Conservation (phyloP, 306 rosid species). For the Dalbergia oliveri region DNA sequence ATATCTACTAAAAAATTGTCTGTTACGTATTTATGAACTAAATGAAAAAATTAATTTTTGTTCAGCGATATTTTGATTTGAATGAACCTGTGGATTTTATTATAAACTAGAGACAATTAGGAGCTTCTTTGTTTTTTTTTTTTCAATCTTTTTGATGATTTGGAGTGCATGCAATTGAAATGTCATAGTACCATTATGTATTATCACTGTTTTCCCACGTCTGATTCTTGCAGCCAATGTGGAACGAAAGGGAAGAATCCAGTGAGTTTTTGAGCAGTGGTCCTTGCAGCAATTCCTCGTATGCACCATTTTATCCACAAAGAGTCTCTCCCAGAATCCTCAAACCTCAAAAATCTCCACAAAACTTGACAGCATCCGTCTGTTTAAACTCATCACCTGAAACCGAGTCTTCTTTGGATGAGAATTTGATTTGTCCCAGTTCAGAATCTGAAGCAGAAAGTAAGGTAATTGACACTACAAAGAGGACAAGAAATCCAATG, state of each 20-base stretch:
- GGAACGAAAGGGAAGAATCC: constrained; percentile 74
- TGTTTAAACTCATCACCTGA: constrained; percentile 54
- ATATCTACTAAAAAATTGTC: neutral
- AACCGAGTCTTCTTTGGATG: constrained; percentile 55
- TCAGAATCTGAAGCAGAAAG: constrained; percentile 70
- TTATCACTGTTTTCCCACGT: neutral
- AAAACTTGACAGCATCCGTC: constrained; percentile 44
- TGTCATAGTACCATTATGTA: neutral
- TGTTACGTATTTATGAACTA: too few species aligned
- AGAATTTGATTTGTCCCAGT: constrained; percentile 50
- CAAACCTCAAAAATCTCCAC: constrained; percentile 51
- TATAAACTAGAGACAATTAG: neutral
- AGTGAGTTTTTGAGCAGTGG: constrained; percentile 55
- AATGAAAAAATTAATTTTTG: neutral
- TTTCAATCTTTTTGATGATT: neutral
- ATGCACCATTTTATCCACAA: constrained; percentile 60
- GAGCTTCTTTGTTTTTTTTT: constrained; percentile 13
- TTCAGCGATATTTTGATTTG: neutral
- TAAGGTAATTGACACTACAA: constrained; percentile 66
- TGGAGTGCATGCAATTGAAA: constrained; percentile 16
- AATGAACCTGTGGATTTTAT: neutral
- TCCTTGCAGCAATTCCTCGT: constrained; percentile 46
- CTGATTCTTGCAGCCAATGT: constrained; percentile 74
- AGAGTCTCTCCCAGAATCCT: constrained; percentile 60
- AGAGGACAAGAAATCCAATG: constrained; percentile 30